Evolutionary conservation across 805 yeast genomes (phyloP), one percentile per base, ranked within the genome.

Genomic region (Metschnikowia continentalis): DNA sequence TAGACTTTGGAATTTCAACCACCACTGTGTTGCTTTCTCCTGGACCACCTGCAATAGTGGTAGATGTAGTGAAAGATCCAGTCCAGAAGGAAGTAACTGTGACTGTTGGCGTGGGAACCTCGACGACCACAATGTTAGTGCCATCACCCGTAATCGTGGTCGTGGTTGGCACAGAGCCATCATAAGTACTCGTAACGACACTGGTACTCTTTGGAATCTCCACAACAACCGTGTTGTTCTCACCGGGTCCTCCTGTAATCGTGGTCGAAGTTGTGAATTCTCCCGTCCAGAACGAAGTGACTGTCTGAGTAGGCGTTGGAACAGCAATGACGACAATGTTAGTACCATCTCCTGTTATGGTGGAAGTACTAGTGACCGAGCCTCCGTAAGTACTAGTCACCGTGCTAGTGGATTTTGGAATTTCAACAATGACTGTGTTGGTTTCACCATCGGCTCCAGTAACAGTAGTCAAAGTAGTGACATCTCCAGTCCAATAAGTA

Each of bases 61-160:
- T 47, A 3, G 51, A 38, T 5, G 46, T 35, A 8, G 54, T 45
- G n/a, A 7, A 47, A 23, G 42, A 35, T 11, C 46, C 45, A n/a
- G 53, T 49, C 45, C 48, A 46, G 32, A 49, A 43, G 23, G 48
- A 10, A 6, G 58, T 56, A 20, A 47, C 32, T 2, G 59, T 52
- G 19, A 32, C 30, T 4, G 52, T 48, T 14, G 60, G 51, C 7
- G 23, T 22, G 23, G 23, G 23, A 22, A 22, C 35, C 6, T 45
- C 49, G 5, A 59, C 52, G 8, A 48, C 51, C 6, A 60, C 62
- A 4, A 63, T 59, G 7, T 51, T 61, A 14, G 59, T 17, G 47
- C 45, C 6, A 51, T 38, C 6, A 46, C 49, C 37, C 14, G 32
- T 40, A 22, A 35, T 36, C 23, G 47, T 42, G 3, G 46, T 48